Percentiles rank a stretch among this genome's conserved stretches.
Evolutionary conservation across 306 rosid species (phyloP).

Genomic region (Begonia loranthoides): DNA sequence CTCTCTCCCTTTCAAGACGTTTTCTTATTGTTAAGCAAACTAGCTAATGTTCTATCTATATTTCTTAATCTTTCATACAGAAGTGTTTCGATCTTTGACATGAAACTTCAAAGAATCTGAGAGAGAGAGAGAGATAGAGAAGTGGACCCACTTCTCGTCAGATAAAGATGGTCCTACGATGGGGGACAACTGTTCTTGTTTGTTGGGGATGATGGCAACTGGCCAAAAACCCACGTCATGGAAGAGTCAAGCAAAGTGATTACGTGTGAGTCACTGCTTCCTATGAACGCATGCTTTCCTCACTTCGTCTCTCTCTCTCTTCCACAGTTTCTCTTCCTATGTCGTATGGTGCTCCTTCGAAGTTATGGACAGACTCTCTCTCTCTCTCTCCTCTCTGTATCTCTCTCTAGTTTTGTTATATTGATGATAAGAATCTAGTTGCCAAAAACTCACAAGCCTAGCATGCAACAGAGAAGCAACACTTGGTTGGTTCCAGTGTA

Average conservation of each 20-base stretch:
- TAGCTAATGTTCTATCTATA: too few species aligned
- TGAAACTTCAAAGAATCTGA: too few species aligned
- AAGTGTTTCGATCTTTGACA: too few species aligned
- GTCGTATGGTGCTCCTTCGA: neutral
- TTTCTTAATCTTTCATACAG: too few species aligned
- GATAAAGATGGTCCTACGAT: too few species aligned
- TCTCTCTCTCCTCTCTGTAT: neutral
- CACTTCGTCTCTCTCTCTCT: conserved; percentile 14
- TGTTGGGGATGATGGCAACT: conserved; percentile 17
- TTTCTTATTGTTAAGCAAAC: too few species aligned
- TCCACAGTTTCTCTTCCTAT: conserved; percentile 5
- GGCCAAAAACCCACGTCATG: conserved; percentile 19
- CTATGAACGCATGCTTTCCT: conserved; percentile 31
- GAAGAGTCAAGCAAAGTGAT: conserved; percentile 18
- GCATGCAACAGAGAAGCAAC: too few species aligned
- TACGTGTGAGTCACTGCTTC: conserved; percentile 39
- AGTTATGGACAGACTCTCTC: too few species aligned
- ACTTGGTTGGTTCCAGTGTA: too few species aligned
- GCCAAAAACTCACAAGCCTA: too few species aligned
- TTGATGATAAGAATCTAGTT: too few species aligned
- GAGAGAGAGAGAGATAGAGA: neutral
- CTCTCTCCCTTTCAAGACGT: neutral
- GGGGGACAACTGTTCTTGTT: neutral
- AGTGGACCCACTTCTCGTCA: neutral
- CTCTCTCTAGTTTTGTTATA: neutral